A percentile compares a stretch with the other conserved stretches of the same genome.
phyloP scores from a whole-genome alignment of 805 yeast species.

The Phaffomyces thermotolerans region DNA sequence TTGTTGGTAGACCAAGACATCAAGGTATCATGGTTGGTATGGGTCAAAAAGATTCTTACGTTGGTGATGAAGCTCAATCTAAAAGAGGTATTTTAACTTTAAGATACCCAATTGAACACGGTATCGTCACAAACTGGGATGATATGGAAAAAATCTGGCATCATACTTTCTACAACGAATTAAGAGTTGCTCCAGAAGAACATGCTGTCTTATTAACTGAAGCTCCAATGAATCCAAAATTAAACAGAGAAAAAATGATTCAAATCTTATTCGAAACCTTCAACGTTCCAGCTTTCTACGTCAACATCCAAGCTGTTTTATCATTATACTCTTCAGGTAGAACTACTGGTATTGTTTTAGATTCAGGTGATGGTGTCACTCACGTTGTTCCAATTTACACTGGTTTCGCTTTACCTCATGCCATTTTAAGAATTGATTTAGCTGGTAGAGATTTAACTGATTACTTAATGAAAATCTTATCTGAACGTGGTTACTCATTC shows the following conservation, averaged over 20 bases:
- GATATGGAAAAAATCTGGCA: conserved; percentile 99
- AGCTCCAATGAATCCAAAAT: conserved; percentile 99
- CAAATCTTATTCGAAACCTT: conserved; percentile 98
- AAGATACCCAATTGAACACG: conserved; percentile 99
- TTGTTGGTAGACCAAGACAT: conserved; percentile 99
- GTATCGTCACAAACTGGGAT: conserved; percentile 99
- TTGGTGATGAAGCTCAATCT: conserved; percentile 99
- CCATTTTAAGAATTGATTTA: conserved; percentile 96
- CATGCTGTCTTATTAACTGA: conserved; percentile 98
- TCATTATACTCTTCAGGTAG: conserved; percentile 99
- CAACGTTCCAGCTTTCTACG: conserved; percentile 99
- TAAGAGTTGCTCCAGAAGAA: conserved; percentile 99
- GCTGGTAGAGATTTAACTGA: conserved; percentile 99
- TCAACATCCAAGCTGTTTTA: conserved; percentile 96
- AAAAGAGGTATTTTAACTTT: conserved; percentile 99
- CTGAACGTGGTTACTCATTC: conserved; percentile 99
- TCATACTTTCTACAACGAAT: conserved; percentile 99
- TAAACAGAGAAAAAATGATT: conserved; percentile 99
- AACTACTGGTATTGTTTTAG: conserved; percentile 99
- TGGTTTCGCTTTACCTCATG: conserved; percentile 99
- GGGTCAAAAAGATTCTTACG: conserved; percentile 99
- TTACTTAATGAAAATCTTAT: conserved; percentile 95
- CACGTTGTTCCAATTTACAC: conserved; percentile 99
- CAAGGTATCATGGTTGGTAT: conserved; percentile 99
- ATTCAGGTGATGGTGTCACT: conserved; percentile 99